Evolutionary conservation across 139 green algal genomes (phyloP).

Genomic region (Asterochloris erici): DNA sequence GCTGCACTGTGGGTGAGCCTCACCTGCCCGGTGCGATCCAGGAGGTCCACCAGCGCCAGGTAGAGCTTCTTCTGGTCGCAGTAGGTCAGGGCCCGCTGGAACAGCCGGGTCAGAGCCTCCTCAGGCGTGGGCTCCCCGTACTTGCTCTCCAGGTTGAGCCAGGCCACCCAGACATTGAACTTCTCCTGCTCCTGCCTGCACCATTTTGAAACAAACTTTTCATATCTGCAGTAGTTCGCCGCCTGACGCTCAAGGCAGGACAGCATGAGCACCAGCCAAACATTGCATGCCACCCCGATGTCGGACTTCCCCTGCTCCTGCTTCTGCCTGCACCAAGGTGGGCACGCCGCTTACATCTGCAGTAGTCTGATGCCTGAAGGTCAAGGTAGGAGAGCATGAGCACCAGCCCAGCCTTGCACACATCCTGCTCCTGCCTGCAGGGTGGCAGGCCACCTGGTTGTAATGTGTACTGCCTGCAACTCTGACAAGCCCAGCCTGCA

Average conservation of each 20-base stretch:
- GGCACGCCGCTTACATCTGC: no score
- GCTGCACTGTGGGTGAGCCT: constrained; percentile 22
- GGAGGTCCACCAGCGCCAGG: constrained; percentile 51
- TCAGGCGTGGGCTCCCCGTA: constrained; percentile 69
- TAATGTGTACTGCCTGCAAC: no score
- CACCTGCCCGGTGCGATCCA: constrained; percentile 51
- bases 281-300: not conserved
- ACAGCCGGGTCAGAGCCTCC: constrained; percentile 72
- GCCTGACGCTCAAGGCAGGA: no score
- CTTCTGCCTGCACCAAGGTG: no score
- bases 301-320: no score
- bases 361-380: no score
- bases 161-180: constrained; percentile 96
- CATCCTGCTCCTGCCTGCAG: no score
- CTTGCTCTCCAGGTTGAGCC: constrained; percentile 90
- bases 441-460: no score
- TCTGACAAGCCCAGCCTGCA: no score
- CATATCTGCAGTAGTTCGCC: not conserved
- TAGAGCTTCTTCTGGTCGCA: constrained; percentile 83
- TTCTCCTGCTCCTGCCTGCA: constrained; percentile 79
- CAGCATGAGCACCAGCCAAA: no score
- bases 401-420: no score
- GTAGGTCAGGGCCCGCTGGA: constrained; percentile 74
- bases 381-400: no score
- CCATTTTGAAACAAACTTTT: not conserved